phyloP scores from a whole-genome alignment of 1,284 basidiomycete species.

The Malassezia japonica region DNA sequence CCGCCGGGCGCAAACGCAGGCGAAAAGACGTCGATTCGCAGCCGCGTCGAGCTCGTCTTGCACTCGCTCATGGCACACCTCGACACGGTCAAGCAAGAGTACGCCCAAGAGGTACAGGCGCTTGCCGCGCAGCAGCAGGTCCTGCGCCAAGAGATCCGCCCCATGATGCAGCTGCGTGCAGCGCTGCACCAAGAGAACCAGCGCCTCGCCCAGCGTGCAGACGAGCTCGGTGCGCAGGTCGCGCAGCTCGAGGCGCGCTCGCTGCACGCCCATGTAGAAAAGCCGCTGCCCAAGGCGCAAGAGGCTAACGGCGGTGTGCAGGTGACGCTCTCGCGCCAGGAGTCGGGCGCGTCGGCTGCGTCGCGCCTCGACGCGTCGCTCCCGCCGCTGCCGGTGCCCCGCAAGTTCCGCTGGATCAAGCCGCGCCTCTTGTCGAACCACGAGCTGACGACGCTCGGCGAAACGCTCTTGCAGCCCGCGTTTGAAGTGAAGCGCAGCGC shows the following conservation, averaged over 20 bases:
- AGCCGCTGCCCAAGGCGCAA: neutral
- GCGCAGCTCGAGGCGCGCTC: neutral
- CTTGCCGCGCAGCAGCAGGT: constrained; percentile 1
- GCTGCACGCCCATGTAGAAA: neutral
- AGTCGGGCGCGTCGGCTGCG: too few relatives aligned
- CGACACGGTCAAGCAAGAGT: constrained; percentile 12
- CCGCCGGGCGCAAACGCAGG: neutral
- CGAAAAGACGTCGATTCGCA: neutral
- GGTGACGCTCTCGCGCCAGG: neutral
- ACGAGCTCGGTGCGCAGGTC: constrained; percentile 1
- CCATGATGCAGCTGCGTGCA: constrained; percentile 10
- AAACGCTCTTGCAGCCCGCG: constrained; percentile 12
- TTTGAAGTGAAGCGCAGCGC: neutral
- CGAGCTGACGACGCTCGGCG: constrained; percentile 6
- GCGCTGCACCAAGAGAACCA: constrained; percentile 13
- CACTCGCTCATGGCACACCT: constrained; percentile 11
- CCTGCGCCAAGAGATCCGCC: constrained; percentile 7
- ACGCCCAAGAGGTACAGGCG: constrained; percentile 2
- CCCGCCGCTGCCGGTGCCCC: constrained; percentile 7
- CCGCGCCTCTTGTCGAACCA: constrained; percentile 1
- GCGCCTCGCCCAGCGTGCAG: neutral
- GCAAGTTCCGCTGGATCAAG: constrained; percentile 16
- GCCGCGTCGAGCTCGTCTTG: constrained; percentile 2
- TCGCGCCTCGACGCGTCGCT: constrained; percentile 10
- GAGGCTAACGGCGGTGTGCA: neutral